These are phyloP conservation scores for Butyriboletus appendiculatus DNA, from an alignment of 1,284 basidiomycete species.

Conservation along the genomic window DNA sequence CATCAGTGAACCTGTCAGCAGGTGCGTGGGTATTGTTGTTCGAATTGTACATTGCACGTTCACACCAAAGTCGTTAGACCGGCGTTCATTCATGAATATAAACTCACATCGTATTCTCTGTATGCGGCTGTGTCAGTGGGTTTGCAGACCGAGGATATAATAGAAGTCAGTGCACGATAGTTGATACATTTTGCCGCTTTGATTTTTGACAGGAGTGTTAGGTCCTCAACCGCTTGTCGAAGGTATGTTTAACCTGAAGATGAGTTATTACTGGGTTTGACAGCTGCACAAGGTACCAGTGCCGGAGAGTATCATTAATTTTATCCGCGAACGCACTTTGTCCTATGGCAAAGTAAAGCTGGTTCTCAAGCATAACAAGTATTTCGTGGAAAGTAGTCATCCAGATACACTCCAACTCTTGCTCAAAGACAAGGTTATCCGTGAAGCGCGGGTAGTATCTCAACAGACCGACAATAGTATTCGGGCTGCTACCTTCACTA, in stretches of 20 bases:
- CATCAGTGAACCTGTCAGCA: constrained; percentile 98
- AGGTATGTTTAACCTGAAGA: constrained; percentile 48
- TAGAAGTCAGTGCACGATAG: constrained; percentile 72
- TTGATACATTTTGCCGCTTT: constrained; percentile 14
- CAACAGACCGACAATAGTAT: constrained; percentile 66
- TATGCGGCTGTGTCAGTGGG: constrained; percentile 99
- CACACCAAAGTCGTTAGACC: constrained; percentile 61
- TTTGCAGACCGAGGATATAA: constrained; percentile 96
- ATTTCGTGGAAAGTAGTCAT: constrained; percentile 92
- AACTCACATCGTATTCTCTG: constrained; percentile 95
- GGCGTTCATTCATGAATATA: constrained; percentile 98
- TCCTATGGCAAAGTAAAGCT: constrained; percentile 98
- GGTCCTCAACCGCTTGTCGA: constrained; percentile 86
- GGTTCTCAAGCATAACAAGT: constrained; percentile 95
- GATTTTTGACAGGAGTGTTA: constrained; percentile 32
- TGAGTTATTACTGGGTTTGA: constrained; percentile 3
- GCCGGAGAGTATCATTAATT: constrained; percentile 77
- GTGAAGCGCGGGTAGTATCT: constrained; percentile 75
- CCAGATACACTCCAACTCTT: constrained; percentile 88
- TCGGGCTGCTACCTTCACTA: constrained; percentile 79
- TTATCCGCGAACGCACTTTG: constrained; percentile 88
- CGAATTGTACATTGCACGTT: constrained; percentile 32
- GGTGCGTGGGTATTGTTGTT: constrained; percentile 55
- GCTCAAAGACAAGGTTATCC: constrained; percentile 84
- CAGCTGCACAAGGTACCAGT: constrained; percentile 71